A percentile compares a stretch with the other conserved stretches of the same genome.
phyloP scores from a whole-genome alignment of 768 basidiomycete species.

The Leucocoprinus leucothites region DNA sequence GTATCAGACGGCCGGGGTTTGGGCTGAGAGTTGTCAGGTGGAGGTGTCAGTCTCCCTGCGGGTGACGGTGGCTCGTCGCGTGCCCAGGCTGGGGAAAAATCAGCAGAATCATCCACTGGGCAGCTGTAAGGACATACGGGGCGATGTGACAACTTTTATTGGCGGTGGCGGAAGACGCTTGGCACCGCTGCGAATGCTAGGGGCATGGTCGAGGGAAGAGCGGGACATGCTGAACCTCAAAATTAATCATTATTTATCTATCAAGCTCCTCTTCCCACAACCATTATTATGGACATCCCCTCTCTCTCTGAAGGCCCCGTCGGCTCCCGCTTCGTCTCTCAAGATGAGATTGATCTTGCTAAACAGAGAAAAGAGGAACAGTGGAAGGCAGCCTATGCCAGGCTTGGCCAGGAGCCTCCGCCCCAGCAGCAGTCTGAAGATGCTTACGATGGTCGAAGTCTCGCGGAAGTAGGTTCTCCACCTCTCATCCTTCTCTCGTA shows the following conservation, averaged over 20 bases:
- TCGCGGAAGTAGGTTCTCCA: constrained; percentile 72
- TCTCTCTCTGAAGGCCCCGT: constrained; percentile 71
- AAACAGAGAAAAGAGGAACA: constrained; percentile 74
- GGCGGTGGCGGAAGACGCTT: constrained; percentile 41
- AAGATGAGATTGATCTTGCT: constrained; percentile 73
- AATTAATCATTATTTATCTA: not conserved
- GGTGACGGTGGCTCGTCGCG: constrained; percentile 79
- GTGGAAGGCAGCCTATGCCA: constrained; percentile 88
- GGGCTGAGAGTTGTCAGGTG: constrained; percentile 22
- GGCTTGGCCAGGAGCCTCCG: constrained; percentile 83
- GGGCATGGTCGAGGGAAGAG: constrained; percentile 29
- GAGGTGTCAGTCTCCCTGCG: constrained; percentile 28
- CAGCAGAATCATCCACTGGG: too few relatives aligned
- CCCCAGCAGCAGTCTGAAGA: constrained; percentile 67
- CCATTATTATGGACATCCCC: constrained; percentile 40
- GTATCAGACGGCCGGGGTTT: constrained; percentile 47
- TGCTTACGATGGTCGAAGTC: constrained; percentile 77
- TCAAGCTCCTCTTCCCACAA: not conserved
- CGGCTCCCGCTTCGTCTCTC: constrained; percentile 82
- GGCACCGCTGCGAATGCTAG: constrained; percentile 27
- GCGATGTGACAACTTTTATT: constrained; percentile 60
- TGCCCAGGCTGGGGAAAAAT: constrained; percentile 64
- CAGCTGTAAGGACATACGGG: too few relatives aligned
- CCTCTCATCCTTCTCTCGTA: constrained; percentile 26
- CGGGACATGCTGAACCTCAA: constrained; percentile 11